Percentiles rank a stretch among this genome's conserved stretches.
phyloP scores from a whole-genome alignment of 2,329 filamentous ascomycete genomes.

The Diaporthe sp. region DNA sequence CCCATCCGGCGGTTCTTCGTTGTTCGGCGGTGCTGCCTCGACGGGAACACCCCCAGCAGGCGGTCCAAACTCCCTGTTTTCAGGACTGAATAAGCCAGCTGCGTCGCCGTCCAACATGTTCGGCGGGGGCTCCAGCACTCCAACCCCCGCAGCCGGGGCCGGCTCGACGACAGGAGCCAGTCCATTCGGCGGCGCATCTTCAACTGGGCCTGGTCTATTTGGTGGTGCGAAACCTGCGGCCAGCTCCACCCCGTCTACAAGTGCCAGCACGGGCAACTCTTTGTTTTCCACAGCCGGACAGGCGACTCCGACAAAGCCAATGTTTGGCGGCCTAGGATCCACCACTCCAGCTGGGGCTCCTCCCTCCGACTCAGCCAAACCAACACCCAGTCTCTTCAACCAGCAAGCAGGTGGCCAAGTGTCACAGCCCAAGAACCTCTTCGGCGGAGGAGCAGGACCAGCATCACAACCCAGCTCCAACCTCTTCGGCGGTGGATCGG shows the following conservation, averaged over 20 bases:
- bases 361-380: constrained; percentile 53
- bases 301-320: constrained; percentile 63
- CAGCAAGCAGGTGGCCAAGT: constrained; percentile 34
- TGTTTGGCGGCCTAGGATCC: constrained; percentile 61
- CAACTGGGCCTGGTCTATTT: constrained; percentile 48
- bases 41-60: constrained; percentile 48
- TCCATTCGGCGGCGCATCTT: constrained; percentile 32
- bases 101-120: constrained; percentile 45
- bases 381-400: constrained; percentile 39
- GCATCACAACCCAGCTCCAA: constrained; percentile 26
- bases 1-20: constrained; percentile 48
- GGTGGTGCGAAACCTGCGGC: constrained; percentile 39
- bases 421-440: constrained; percentile 32
- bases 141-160: constrained; percentile 38
- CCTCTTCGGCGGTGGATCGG: constrained; percentile 22
- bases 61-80: constrained; percentile 46
- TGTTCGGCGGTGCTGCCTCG: constrained; percentile 50
- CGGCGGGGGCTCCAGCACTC: constrained; percentile 45
- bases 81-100: constrained; percentile 42
- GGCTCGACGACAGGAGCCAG: constrained; percentile 28
- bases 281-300: constrained; percentile 47
- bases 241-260: constrained; percentile 41
- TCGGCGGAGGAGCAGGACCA: constrained; percentile 40
- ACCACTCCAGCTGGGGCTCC: constrained; percentile 71
- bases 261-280: constrained; percentile 41